phyloP scores from a whole-genome alignment of 257 asterid species.

The Fraxinus pennsylvanica region DNA sequence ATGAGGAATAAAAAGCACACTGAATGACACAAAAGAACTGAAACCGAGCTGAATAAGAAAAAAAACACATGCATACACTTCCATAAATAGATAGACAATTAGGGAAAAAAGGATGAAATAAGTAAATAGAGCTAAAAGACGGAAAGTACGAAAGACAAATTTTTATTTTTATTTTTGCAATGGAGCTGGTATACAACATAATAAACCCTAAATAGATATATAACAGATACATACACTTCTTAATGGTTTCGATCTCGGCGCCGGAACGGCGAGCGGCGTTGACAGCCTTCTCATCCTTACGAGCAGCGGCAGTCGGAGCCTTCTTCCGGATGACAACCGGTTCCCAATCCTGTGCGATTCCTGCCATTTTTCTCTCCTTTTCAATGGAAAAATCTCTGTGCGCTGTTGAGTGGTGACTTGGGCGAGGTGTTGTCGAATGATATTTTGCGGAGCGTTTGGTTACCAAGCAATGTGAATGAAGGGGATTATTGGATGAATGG shows the following conservation, averaged over 20 bases:
- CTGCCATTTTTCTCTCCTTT: neutral
- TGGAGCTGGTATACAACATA: neutral
- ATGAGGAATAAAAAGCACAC: no score
- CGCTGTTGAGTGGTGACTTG: neutral
- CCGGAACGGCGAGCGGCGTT: conserved; percentile 97
- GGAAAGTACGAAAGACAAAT: neutral
- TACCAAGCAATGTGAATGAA: no score
- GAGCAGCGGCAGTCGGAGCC: conserved; percentile 59
- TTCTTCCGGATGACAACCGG: neutral
- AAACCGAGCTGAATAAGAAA: no score
- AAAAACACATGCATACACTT: neutral
- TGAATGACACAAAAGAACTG: no score
- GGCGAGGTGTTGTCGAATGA: neutral
- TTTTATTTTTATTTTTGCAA: neutral
- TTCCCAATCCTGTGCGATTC: neutral
- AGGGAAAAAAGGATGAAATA: neutral
- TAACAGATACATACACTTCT: conserved; percentile 44
- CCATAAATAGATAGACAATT: neutral
- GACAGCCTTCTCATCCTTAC: conserved; percentile 92
- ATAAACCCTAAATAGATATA: neutral
- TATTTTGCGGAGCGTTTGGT: no score
- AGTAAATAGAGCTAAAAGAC: neutral
- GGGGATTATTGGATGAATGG: no score
- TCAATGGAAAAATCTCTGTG: neutral
- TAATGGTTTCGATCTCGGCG: conserved; percentile 88